Evolutionary conservation across 2,329 filamentous ascomycete genomes (phyloP).

Genomic region (Nemania abortiva): DNA sequence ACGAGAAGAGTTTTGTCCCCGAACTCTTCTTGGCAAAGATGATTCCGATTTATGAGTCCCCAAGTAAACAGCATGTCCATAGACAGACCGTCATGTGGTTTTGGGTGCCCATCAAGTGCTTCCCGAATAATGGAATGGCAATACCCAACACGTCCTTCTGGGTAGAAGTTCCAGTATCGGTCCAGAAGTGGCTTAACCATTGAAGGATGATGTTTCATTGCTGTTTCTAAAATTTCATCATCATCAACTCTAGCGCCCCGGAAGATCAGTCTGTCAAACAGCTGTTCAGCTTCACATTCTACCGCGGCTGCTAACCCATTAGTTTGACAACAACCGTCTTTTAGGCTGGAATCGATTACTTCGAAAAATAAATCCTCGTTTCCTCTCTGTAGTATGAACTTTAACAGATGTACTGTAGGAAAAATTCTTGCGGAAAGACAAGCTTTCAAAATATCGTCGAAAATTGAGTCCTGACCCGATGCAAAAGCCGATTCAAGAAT

Average conservation of each 20-base stretch:
- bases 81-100: background rate
- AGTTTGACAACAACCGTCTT: background rate
- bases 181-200: slow-evolving; percentile 14
- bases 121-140: background rate
- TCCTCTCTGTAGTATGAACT: background rate
- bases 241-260: background rate
- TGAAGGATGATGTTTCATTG: background rate
- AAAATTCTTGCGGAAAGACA: background rate
- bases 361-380: background rate
- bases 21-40: background rate
- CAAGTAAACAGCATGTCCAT: background rate
- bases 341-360: background rate
- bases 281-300: background rate
- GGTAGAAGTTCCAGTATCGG: slow-evolving; percentile 6
- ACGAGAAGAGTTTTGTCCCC: background rate
- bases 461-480: background rate
- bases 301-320: background rate
- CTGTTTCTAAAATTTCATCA: background rate
- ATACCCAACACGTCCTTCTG: slow-evolving; percentile 1
- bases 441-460: background rate
- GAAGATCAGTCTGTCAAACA: slow-evolving; percentile 7
- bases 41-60: background rate
- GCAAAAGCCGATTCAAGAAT: background rate
- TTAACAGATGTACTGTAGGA: background rate
- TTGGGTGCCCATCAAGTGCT: accelerated